These are phyloP conservation scores for California macrophylla DNA, from an alignment of 441 rosid genomes.

Conservation along the genomic window DNA sequence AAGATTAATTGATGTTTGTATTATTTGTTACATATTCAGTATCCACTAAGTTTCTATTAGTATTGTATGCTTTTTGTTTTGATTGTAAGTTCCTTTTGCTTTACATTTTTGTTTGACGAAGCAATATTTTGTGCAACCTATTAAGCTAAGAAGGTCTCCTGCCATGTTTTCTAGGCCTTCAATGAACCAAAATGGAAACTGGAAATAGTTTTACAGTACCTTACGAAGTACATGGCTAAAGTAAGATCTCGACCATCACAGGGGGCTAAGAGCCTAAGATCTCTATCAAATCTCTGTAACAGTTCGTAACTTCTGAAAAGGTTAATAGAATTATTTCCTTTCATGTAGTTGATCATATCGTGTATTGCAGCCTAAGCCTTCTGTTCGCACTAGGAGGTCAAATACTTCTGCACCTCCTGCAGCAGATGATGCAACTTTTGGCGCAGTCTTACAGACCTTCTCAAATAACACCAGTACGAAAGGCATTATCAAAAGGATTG, in stretches of 20 bases:
- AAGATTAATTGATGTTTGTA: background rate
- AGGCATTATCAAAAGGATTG: slow-evolving; percentile 47
- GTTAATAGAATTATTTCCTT: background rate
- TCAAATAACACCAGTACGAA: slow-evolving; percentile 34
- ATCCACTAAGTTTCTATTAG: background rate
- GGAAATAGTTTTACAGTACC: slow-evolving; percentile 56
- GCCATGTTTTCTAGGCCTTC: slow-evolving; percentile 41
- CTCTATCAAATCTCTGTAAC: background rate
- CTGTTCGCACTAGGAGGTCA: slow-evolving; percentile 61
- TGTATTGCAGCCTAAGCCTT: slow-evolving; percentile 31
- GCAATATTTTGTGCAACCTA: background rate
- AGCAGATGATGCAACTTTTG: slow-evolving; percentile 33
- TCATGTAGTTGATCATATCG: slow-evolving; percentile 8
- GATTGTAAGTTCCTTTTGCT: background rate
- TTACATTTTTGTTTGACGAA: background rate
- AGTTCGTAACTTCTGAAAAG: background rate
- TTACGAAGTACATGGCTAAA: slow-evolving; percentile 54
- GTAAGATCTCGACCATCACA: slow-evolving; percentile 22
- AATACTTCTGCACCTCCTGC: slow-evolving; percentile 17
- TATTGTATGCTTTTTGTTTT: background rate
- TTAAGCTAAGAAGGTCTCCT: background rate
- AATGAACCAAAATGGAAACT: slow-evolving; percentile 72
- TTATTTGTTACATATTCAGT: background rate
- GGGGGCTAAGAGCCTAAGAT: background rate
- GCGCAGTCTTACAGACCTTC: slow-evolving; percentile 47